Base-by-base conservation (phyloP, 331 rosid genomes). In the Arachis monticola region DNA sequence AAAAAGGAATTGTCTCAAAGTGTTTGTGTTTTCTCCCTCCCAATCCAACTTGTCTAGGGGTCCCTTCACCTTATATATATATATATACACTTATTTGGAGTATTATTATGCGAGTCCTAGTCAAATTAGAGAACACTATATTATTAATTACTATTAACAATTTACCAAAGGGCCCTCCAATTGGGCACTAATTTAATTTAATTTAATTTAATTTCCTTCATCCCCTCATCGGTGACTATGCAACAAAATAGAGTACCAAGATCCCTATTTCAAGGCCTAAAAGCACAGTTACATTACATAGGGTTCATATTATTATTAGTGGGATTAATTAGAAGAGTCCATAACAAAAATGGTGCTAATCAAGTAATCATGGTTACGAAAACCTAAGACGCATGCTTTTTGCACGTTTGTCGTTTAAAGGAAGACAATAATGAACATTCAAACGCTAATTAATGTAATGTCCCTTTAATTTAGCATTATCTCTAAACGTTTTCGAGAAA, bases 351-450 rank as follows among this genome's bases (percentile, higher is more conserved):
- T 56, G 10, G 57, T 56, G 81, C 60, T 76, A 81, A 83, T 85
- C 67, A 85, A 83, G 82, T 76, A 81, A 83, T 85, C 67, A 85
- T 85, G 82, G 75, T 65, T 64, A 60, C 6, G 22, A 63, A 46
- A 79, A 67, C 85, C 81, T 67, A 77, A 70, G 81, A 74, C 79
- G 17, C 82, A 64, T 79, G 78, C 85, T 79, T 85, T 83, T 59
- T 64, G 72, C 86, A 81, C 74, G 79, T 75, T 83, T 81, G 87
- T 83, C 86, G 84, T 78, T 71, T 69, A 83, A 86, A 83, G 83
- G 66, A 72, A 79, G 81, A 41, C 50, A 83, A 79, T 83, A 65
- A 79, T 84, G 82, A 68, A 66, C 73, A 84, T 81, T 71, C 67
- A 81, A 40, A 52, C 68, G 56, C 66, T 46, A 67, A 67, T 52